phyloP scores from a whole-genome alignment of 441 rosid genomes.

The Breynia disticha region DNA sequence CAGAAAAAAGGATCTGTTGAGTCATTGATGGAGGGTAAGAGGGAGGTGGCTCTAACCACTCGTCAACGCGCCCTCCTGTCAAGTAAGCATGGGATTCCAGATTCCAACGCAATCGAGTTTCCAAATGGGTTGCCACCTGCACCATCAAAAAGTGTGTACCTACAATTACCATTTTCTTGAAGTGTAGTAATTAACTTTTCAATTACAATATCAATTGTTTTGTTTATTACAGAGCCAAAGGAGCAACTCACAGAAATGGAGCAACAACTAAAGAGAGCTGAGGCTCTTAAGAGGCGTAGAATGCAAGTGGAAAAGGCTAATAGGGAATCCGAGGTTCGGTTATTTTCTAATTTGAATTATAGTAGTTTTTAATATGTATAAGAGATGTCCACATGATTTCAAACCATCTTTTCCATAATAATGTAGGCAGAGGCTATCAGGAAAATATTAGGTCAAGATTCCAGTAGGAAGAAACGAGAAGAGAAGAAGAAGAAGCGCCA shows the following conservation, averaged over 20 bases:
- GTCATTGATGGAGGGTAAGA: constrained; percentile 40
- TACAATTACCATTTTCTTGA: no score
- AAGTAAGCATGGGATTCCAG: constrained; percentile 46
- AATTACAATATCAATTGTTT: background rate
- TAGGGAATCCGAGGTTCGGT: constrained; percentile 70
- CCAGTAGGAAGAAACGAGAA: constrained; percentile 82
- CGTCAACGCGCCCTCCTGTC: constrained; percentile 93
- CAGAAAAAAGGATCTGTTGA: constrained; percentile 58
- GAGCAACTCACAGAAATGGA: constrained; percentile 76
- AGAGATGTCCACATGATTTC: background rate
- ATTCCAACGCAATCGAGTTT: constrained; percentile 60
- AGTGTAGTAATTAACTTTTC: background rate
- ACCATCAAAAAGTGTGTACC: constrained; percentile 68
- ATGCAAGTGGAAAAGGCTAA: constrained; percentile 87
- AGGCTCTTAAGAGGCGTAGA: constrained; percentile 89
- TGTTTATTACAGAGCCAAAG: constrained; percentile 49
- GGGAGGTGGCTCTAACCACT: constrained; percentile 65
- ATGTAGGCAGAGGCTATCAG: constrained; percentile 80
- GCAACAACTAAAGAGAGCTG: constrained; percentile 75
- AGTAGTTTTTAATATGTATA: background rate
- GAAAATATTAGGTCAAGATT: constrained; percentile 94
- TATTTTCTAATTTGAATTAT: constrained; percentile 12
- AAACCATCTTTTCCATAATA: constrained; percentile 1
- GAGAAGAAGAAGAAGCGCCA: constrained; percentile 67
- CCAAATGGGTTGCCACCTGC: constrained; percentile 92